Evolutionary conservation across 2,329 filamentous ascomycete species (phyloP), one percentile per base, ranked within the genome.

Genomic region (Bisporella sp.): DNA sequence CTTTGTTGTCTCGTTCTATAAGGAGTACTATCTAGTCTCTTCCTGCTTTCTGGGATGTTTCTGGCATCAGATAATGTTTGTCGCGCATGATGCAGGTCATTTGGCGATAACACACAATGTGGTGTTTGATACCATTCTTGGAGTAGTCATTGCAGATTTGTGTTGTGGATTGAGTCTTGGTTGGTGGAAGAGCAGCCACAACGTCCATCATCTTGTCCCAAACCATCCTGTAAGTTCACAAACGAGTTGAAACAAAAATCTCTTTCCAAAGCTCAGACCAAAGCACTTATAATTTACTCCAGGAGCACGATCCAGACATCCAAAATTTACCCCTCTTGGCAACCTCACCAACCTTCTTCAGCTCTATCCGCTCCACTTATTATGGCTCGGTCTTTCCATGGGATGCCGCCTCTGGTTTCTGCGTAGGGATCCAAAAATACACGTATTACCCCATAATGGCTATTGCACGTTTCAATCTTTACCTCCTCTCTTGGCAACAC

Each of bases 401-500:
- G 70, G 82, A 87, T 62, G 71, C 73, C 5, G 72, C 73, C 12
- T 81, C 82, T 43, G 76, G 81, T 55, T 65, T 82, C 53, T 61
- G 83, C 48, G 70, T 87, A 5, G 74, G 72, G 6, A 79, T 75
- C 61, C 84, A 88, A 63, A 70, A 78, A 48, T 85, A 79, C 67
- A 78, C 81, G 0, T 88, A 87, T 70, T 87, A 87, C 63, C 79
- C 82, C 1, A 66, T 85, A 60, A 79, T 88, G 71, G 72, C 71
- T 53, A 71, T 87, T 49, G 84, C 82, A 3, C 82, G 84, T 53
- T 87, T 88, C 76, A 87, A 87, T 63, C 75, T 88, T 2, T 87
- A 87, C 66, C 67, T 81, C 13, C 73, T 87, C 8, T 83, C 80
- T 4, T 85, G 81, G 81, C 68, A 76, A 12, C 82, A 85, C 62